Evolutionary conservation across 345 rosid genomes (phyloP), one percentile per base, ranked within the genome.

Genomic region (Euphorbia peplus): DNA sequence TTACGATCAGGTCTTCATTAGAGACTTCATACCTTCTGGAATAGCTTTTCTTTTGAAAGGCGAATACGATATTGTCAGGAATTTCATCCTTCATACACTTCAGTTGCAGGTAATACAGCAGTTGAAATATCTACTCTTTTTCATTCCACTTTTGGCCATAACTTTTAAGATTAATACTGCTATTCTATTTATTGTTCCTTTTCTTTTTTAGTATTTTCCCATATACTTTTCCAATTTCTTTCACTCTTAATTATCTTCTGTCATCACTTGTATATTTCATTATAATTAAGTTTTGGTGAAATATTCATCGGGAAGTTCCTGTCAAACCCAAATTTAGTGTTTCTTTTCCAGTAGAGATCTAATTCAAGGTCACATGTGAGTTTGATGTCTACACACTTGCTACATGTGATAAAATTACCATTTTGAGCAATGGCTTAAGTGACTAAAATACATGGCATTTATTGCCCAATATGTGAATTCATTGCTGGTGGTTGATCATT

Each of bases 1-100:
- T 60, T 90, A 93, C 71, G 98, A 93, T 82, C 97, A 93, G 75
- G 78, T 75, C 70, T 75, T 75, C 56, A 69, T 75, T 41, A 48
- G 78, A 59, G 78, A 75, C 55, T 75, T 75, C 60, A 75, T 75
- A 48, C 78, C 78, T 58, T 69, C 78, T 63, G 78, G 78, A 6
- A 59, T 75, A 16, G 78, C 74, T 35, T 75, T 75, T 64, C 78
- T 75, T 51, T 65, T 75, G 74, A 75, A 75, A 44, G 78, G 78
- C 47, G 78, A 69, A 24, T 75, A 75, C 28, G 78, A 75, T 21
- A 75, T 75, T 64, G 78, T 75, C 44, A 66, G 78, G 16, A 69
- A 75, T 59, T 75, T 75, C 55, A 60, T 75, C 48, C 78, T 75
- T 42, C 70, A 75, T 59, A 75, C 74, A 25, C 78, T 75, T 64